phyloP scores from a whole-genome alignment of 2,329 filamentous ascomycete genomes.

The Dichotomopilus funicola region DNA sequence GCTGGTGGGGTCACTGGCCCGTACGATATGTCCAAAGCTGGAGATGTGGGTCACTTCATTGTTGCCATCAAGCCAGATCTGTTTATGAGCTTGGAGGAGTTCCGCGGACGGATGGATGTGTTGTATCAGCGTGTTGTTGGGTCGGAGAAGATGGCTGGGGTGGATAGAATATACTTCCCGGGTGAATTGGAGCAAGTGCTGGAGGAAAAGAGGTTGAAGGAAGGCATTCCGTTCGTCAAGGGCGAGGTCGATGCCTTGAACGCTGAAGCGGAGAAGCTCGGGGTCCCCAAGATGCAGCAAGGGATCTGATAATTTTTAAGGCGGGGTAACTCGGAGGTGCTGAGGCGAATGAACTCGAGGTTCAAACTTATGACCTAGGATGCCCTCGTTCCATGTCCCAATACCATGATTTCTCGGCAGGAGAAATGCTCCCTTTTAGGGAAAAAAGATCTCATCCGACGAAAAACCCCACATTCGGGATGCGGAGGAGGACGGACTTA shows the following conservation, averaged over 20 bases:
- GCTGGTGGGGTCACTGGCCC: constrained; percentile 70
- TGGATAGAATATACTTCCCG: constrained; percentile 55
- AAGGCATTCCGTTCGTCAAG: constrained; percentile 53
- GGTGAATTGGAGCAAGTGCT: constrained; percentile 55
- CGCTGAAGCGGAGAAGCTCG: constrained; percentile 43
- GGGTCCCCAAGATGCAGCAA: constrained; percentile 24
- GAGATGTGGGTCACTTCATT: constrained; percentile 69
- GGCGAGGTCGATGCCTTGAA: constrained; percentile 52
- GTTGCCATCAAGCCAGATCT: constrained; percentile 68
- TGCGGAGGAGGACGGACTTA: no score
- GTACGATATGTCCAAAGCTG: constrained; percentile 62
- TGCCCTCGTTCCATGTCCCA: no score
- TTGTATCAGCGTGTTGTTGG: constrained; percentile 49
- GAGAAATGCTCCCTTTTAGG: no score
- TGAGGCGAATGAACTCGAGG: no score
- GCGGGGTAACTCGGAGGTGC: background rate
- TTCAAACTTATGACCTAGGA: no score
- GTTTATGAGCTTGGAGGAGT: constrained; percentile 65
- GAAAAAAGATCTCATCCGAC: no score
- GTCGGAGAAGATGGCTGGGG: constrained; percentile 47
- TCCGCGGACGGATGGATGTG: constrained; percentile 54
- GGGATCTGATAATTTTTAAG: background rate
- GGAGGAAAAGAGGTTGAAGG: constrained; percentile 44
- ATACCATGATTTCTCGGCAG: no score
- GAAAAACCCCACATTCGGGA: no score